Evolutionary conservation across 345 rosid genomes (phyloP).

Genomic region (Populus ilicifolia): DNA sequence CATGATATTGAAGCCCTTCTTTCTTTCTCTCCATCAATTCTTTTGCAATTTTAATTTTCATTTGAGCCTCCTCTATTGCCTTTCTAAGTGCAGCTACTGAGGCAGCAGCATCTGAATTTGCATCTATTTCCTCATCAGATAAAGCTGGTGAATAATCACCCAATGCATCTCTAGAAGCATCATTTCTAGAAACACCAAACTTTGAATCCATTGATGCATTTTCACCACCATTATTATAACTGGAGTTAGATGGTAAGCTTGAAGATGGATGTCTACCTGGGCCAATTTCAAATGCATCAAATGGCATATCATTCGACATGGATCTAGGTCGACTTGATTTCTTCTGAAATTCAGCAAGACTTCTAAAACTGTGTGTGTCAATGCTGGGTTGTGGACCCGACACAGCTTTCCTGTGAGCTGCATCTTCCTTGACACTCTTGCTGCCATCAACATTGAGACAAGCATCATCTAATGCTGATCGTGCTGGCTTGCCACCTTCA

Average conservation of each 20-base stretch:
- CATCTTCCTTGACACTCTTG: slow-evolving; percentile 25
- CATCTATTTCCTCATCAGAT: slow-evolving; percentile 68
- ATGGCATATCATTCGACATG: slow-evolving; percentile 32
- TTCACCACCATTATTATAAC: slow-evolving; percentile 25
- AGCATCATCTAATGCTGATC: slow-evolving; percentile 28
- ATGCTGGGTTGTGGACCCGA: slow-evolving; percentile 28
- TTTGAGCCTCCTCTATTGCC: slow-evolving; percentile 86
- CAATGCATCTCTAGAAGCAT: slow-evolving; percentile 33
- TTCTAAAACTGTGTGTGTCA: slow-evolving; percentile 12
- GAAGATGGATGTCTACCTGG: slow-evolving; percentile 26
- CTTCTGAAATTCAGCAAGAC: slow-evolving; percentile 19
- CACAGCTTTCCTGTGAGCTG: slow-evolving; percentile 21
- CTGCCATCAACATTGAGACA: slow-evolving; percentile 12
- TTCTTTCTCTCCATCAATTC: slow-evolving; percentile 68
- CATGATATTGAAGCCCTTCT: slow-evolving; percentile 42
- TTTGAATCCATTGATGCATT: slow-evolving; percentile 23
- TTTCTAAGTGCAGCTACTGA: slow-evolving; percentile 84
- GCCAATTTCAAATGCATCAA: slow-evolving; percentile 39
- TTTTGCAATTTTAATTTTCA: slow-evolving; percentile 67
- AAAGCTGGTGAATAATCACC: slow-evolving; percentile 50
- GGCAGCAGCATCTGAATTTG: slow-evolving; percentile 72
- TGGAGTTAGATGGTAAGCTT: slow-evolving; percentile 16
- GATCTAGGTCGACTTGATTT: slow-evolving; percentile 34
- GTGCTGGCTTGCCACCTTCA: slow-evolving; percentile 27
- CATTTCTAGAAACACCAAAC: slow-evolving; percentile 31